Conservation (phyloP, 805 yeast species). For the Blastobotrys mokoenaii region DNA sequence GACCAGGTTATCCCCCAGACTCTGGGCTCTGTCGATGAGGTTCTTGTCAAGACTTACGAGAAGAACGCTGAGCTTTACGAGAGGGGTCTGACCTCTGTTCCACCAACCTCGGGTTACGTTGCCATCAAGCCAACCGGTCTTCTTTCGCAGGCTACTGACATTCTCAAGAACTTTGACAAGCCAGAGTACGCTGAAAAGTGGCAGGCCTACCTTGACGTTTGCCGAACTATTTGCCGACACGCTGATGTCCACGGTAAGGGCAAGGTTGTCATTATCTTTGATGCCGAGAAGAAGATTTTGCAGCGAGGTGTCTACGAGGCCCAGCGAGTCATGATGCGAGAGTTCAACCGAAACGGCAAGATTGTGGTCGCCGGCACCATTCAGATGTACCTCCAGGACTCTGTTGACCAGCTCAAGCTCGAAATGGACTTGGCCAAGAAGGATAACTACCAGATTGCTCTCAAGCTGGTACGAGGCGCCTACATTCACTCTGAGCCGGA, state of each 20-base stretch:
- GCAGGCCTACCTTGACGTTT: conserved; percentile 53
- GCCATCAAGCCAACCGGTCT: conserved; percentile 93
- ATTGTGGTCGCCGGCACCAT: conserved; percentile 77
- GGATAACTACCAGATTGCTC: conserved; percentile 61
- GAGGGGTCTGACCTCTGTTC: conserved; percentile 40
- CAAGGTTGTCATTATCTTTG: conserved; percentile 59
- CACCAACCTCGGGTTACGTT: conserved; percentile 82
- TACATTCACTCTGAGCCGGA: conserved; percentile 83
- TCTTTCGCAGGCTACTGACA: conserved; percentile 65
- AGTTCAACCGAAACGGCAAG: conserved; percentile 57
- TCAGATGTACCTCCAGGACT: conserved; percentile 81
- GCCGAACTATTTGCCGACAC: conserved; percentile 53
- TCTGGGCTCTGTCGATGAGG: conserved; percentile 53
- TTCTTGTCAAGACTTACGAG: conserved; percentile 52
- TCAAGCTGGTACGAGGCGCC: conserved; percentile 93
- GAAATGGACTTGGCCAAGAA: conserved; percentile 60
- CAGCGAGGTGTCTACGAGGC: conserved; percentile 88
- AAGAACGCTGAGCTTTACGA: conserved; percentile 21
- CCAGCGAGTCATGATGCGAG: conserved; percentile 70
- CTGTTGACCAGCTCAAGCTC: conserved; percentile 47
- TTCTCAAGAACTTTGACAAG: conserved; percentile 51
- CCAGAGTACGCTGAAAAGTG: conserved; percentile 45
- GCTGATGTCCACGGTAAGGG: conserved; percentile 33
- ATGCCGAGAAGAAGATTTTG: conserved; percentile 83
- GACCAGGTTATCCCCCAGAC: conserved; percentile 28